These are phyloP conservation scores for Thuja plicata DNA, from an alignment of 83 land plant genomes.

Conservation along the genomic window DNA sequence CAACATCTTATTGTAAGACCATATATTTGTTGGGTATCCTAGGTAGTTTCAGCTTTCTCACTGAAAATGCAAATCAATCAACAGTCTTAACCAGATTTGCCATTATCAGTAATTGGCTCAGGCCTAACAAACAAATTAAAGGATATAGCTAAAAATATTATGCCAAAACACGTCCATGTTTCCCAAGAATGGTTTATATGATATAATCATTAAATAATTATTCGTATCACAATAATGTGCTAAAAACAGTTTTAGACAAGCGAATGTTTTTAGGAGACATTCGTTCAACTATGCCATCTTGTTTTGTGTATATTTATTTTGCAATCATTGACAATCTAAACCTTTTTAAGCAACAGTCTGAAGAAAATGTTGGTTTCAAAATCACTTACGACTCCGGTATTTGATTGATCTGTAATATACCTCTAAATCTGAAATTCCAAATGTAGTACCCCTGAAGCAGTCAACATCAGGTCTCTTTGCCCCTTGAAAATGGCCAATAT, in stretches of 20 bases:
- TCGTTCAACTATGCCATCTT: constrained; percentile 1
- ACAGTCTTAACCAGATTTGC: background rate
- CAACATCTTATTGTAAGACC: background rate
- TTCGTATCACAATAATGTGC: background rate
- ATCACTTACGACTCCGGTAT: background rate
- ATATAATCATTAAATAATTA: background rate
- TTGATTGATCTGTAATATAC: constrained; percentile 26
- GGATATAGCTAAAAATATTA: background rate
- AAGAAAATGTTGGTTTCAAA: background rate
- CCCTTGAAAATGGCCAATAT: constrained; percentile 86
- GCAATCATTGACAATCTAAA: background rate
- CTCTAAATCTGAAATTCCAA: constrained; percentile 68
- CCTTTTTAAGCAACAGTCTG: background rate
- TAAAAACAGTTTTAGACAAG: background rate
- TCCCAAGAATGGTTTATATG: background rate
- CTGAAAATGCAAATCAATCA: background rate
- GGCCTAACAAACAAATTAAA: background rate
- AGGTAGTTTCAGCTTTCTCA: background rate
- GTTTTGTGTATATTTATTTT: background rate
- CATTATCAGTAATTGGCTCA: background rate
- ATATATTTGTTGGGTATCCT: background rate
- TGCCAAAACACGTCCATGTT: background rate
- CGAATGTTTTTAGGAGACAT: background rate
- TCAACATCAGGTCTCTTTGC: constrained; percentile 82
- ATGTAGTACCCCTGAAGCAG: constrained; percentile 82